Base-by-base conservation (phyloP, 2,329 filamentous ascomycete genomes). In the Ceratocystis smalleyi region DNA sequence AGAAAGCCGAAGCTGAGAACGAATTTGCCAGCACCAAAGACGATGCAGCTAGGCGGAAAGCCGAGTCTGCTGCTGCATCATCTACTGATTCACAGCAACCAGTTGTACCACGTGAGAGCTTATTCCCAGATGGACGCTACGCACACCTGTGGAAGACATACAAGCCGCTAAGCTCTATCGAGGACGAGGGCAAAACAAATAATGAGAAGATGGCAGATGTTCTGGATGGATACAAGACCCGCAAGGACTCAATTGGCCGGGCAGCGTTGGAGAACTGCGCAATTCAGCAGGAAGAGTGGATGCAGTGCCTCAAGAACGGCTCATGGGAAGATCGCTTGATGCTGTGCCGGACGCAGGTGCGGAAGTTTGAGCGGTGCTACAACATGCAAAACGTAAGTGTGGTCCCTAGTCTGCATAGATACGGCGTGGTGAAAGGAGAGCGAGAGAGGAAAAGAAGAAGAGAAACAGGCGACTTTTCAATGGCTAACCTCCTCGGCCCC, bases 141-240 rank as follows among this genome's bases (percentile, higher is more conserved):
- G 90, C 91, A 64, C 83, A 97, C 73, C 79, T 99, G 40, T 99
- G 94, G 94, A 92, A 91, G 75, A 89, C 83, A 66, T 99, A 99
- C 79, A 82, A 82, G 66, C 86, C 92, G 7, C 83, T 88, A 62
- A 73, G 78, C 43, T 79, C 87, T 65, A 76, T 95, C 67, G 86
- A 92, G 70, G 79, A 82, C 60, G 83, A 83, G 67, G 79, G 80
- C 22, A 87, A 87, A 72, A 83, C 82, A 47, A 88, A 94, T 69
- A 84, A 90, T 70, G 91, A 96, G 72, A 87, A 88, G 73, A 80
- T 95, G 68, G 80, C 82, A 73, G 84, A 89, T 72, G 85, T 97
- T 64, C 78, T 96, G 62, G 87, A 92, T 63, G 85, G 84, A 5
- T 95, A 86, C 80, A 95, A 96, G 73, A 84, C 89, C 71, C 85